Evolutionary conservation across 371 early-diverging fungal genomes (phyloP).

Genomic region (Mucor sp.): DNA sequence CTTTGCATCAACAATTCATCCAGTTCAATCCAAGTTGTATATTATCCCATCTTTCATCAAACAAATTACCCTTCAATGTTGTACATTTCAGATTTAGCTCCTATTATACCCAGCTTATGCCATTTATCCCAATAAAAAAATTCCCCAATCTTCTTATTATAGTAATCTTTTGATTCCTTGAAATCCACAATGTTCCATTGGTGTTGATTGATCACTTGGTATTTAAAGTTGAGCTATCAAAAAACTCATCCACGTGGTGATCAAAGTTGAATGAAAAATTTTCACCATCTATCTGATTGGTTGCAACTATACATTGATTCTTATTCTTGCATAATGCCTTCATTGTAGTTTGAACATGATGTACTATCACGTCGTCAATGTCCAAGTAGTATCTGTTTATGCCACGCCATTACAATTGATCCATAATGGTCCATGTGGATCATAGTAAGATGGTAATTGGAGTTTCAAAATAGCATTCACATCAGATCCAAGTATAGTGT

Average conservation of each 20-base stretch:
- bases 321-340: too few relatives aligned
- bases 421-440: too few relatives aligned
- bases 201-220: not conserved
- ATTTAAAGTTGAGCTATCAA: not conserved
- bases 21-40: not conserved
- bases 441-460: too few relatives aligned
- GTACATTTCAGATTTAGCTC: not conserved
- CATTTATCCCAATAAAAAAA: not conserved
- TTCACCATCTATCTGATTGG: too few relatives aligned
- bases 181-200: not conserved
- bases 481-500: too few relatives aligned
- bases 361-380: too few relatives aligned
- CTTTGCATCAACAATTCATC: not conserved
- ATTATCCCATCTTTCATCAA: not conserved
- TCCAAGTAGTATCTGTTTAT: too few relatives aligned
- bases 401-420: too few relatives aligned
- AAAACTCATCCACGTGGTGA: not conserved
- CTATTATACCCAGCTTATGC: not conserved
- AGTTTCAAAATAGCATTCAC: too few relatives aligned
- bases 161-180: not conserved
- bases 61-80: not conserved
- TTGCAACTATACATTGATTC: too few relatives aligned
- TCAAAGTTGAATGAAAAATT: not conserved
- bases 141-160: not conserved
- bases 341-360: too few relatives aligned